Conservation (phyloP, 352 stramenopile genomes). For the Phytophthora pisi region DNA sequence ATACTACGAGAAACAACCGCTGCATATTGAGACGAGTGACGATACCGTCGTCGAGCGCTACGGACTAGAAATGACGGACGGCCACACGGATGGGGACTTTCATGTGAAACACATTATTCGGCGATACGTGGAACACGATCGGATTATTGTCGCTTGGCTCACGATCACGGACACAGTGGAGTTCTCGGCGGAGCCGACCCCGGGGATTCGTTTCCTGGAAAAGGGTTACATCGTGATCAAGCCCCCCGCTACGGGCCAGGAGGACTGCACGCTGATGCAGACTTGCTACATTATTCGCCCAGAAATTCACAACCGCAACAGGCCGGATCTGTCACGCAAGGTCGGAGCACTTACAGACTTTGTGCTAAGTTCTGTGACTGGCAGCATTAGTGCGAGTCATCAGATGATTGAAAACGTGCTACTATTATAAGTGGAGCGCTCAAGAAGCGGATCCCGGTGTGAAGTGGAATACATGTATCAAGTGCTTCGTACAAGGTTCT, state of each 20-base stretch:
- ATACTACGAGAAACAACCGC: slow-evolving; percentile 46
- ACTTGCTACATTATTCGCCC: slow-evolving; percentile 51
- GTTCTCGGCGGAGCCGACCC: slow-evolving; percentile 39
- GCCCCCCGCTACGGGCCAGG: slow-evolving; percentile 26
- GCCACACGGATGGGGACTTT: slow-evolving; percentile 44
- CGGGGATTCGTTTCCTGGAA: slow-evolving; percentile 45
- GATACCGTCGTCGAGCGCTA: slow-evolving; percentile 46
- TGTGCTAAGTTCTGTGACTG: slow-evolving; percentile 47
- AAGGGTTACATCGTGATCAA: slow-evolving; percentile 52
- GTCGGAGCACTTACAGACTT: slow-evolving; percentile 56
- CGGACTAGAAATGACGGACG: slow-evolving; percentile 36
- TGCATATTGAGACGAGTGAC: slow-evolving; percentile 40
- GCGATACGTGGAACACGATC: slow-evolving; percentile 38
- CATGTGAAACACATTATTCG: slow-evolving; percentile 42
- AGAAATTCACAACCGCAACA: slow-evolving; percentile 37
- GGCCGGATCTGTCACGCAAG: slow-evolving; percentile 37
- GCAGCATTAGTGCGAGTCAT: slow-evolving; percentile 48
- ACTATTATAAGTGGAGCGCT: slow-evolving; percentile 38
- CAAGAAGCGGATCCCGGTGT: slow-evolving; percentile 16
- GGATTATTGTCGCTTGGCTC: slow-evolving; percentile 48
- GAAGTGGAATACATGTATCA: background rate
- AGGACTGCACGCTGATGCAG: slow-evolving; percentile 43
- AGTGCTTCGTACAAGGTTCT: background rate
- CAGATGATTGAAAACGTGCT: slow-evolving; percentile 67
- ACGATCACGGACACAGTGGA: slow-evolving; percentile 45